phyloP scores from a whole-genome alignment of 2,329 filamentous ascomycete species.

The Aspergillus niger region DNA sequence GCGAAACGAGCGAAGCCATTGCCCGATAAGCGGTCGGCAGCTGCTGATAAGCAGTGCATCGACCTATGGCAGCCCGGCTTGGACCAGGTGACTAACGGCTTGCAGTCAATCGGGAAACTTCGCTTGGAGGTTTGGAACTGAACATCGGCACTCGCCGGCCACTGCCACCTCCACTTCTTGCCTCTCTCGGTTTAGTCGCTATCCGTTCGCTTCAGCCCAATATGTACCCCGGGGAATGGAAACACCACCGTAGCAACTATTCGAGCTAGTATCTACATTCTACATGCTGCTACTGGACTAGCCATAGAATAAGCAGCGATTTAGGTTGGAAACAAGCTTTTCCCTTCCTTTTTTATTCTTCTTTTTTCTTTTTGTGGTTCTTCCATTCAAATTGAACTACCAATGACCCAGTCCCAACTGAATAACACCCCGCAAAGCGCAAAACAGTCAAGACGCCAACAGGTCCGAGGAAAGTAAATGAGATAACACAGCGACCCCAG shows the following conservation, averaged over 20 bases:
- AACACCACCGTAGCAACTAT: neutral
- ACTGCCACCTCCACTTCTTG: neutral
- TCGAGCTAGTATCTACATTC: neutral
- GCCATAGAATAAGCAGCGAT: no score
- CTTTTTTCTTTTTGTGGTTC: no score
- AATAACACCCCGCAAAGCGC: constrained; percentile 3
- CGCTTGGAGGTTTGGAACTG: neutral
- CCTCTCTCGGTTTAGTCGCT: neutral
- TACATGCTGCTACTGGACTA: no score
- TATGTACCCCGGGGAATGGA: no score
- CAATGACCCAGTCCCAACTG: neutral
- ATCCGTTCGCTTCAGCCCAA: neutral
- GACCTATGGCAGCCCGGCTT: constrained; percentile 6
- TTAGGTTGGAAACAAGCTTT: neutral
- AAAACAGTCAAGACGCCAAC: constrained; percentile 1
- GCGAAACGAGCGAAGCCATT: neutral
- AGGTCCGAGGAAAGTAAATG: neutral
- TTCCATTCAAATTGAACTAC: neutral
- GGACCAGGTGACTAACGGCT: constrained; percentile 7
- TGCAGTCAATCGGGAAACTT: constrained; percentile 4
- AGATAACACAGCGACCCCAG: neutral
- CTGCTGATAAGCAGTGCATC: neutral
- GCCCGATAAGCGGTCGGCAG: constrained; percentile 4
- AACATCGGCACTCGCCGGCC: constrained; percentile 7
- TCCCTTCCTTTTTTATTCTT: neutral